These are phyloP conservation scores for Schwanniomyces yamadae DNA, from an alignment of 805 yeast genomes.

Conservation along the genomic window DNA sequence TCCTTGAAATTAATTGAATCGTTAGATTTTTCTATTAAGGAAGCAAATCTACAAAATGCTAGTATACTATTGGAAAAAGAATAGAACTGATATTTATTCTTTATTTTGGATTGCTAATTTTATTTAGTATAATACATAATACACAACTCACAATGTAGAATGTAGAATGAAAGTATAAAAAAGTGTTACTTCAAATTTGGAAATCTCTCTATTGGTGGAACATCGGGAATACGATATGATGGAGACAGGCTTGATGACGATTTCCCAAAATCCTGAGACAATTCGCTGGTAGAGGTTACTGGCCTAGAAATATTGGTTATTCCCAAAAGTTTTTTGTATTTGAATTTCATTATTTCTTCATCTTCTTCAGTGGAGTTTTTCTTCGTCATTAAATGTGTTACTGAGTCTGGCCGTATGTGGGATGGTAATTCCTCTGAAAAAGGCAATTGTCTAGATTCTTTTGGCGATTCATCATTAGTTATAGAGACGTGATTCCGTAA, in stretches of 20 bases:
- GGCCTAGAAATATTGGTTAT: background rate
- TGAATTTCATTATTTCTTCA: conserved; percentile 10
- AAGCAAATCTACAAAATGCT: conserved; percentile 80
- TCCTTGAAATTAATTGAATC: conserved; percentile 55
- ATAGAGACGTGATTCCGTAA: too few species aligned
- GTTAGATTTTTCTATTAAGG: conserved; percentile 60
- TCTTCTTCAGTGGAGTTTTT: conserved; percentile 6
- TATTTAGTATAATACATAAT: background rate
- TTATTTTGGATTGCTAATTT: conserved; percentile 3
- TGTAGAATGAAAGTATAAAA: too few species aligned
- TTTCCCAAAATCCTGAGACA: too few species aligned
- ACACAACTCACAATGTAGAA: too few species aligned
- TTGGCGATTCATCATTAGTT: too few species aligned
- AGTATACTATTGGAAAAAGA: conserved; percentile 65
- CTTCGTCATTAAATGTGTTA: conserved; percentile 11
- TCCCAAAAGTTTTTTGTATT: conserved; percentile 12
- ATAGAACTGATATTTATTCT: conserved; percentile 5
- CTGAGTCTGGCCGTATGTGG: too few species aligned
- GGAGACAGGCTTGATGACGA: too few species aligned
- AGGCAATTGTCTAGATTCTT: too few species aligned
- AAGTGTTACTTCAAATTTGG: conserved; percentile 15
- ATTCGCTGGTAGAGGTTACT: too few species aligned
- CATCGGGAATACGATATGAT: conserved; percentile 7
- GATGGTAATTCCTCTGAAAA: conserved; percentile 8
- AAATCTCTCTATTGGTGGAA: conserved; percentile 28